A percentile compares a stretch with the other conserved stretches of the same genome.
Evolutionary conservation across 768 basidiomycete species (phyloP).

Genomic region (Phylloporus arenicola): DNA sequence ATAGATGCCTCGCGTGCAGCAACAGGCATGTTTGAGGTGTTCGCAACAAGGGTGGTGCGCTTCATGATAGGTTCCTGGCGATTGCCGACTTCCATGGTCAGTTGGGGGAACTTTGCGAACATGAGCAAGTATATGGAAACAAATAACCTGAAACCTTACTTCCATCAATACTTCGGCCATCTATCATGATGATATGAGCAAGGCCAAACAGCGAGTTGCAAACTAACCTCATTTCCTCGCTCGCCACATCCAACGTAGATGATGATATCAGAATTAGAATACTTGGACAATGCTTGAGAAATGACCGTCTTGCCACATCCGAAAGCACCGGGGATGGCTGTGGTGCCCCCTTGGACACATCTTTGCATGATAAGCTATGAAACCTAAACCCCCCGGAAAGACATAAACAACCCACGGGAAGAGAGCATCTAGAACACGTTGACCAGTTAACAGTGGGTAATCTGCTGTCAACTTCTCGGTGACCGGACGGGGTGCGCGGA

Average conservation of each 20-base stretch:
- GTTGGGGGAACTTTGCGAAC: constrained; percentile 64
- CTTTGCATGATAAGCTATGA: constrained; percentile 31
- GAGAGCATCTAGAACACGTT: constrained; percentile 92
- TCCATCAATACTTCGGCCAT: constrained; percentile 99
- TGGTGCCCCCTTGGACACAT: constrained; percentile 96
- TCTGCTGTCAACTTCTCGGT: constrained; percentile 94
- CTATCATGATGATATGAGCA: constrained; percentile 33
- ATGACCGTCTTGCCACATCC: constrained; percentile 99
- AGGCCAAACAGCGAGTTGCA: constrained; percentile 30
- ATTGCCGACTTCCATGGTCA: constrained; percentile 87
- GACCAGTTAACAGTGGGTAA: constrained; percentile 89
- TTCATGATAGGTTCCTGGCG: constrained; percentile 99
- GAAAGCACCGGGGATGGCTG: constrained; percentile 97
- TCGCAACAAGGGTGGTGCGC: constrained; percentile 96
- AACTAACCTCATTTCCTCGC: constrained; percentile 86
- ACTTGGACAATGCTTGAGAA: constrained; percentile 96
- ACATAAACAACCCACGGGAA: constrained; percentile 67
- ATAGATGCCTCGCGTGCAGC: constrained; percentile 99
- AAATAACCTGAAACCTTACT: constrained; percentile 35
- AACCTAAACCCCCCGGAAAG: neutral
- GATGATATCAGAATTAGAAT: constrained; percentile 98
- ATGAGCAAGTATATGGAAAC: constrained; percentile 11
- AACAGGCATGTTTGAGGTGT: constrained; percentile 99
- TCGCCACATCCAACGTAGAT: constrained; percentile 99
- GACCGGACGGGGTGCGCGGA: constrained; percentile 93